phyloP scores from a whole-genome alignment of 257 asterid genomes.

The Ehretia macrophylla region DNA sequence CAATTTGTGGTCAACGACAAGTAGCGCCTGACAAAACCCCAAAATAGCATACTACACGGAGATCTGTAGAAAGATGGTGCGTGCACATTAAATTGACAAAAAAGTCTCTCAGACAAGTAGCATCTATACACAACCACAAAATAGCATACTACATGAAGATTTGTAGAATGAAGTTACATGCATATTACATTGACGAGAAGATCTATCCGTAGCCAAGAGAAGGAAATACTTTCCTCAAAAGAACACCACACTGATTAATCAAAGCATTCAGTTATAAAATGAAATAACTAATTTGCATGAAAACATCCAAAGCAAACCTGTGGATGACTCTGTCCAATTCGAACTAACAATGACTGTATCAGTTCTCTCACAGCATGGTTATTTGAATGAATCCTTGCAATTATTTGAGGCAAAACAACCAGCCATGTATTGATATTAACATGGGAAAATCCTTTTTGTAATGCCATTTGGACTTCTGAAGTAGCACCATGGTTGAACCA shows the following conservation, averaged over 20 bases:
- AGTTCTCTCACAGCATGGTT: constrained; percentile 89
- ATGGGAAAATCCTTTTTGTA: constrained; percentile 87
- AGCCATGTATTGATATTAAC: constrained; percentile 98
- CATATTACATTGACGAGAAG: no score
- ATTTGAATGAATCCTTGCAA: constrained; percentile 99
- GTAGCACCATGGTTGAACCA: constrained; percentile 99
- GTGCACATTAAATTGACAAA: no score
- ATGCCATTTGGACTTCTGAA: constrained; percentile 91
- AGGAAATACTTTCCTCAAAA: no score
- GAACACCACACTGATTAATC: no score
- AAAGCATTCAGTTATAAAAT: no score
- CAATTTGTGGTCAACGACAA: not conserved
- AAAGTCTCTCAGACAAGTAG: no score
- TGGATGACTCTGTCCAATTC: constrained; percentile 97
- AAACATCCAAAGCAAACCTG: constrained; percentile 55
- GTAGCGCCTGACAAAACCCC: not conserved
- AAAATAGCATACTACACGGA: not conserved
- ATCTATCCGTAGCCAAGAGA: no score
- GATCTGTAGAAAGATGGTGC: not conserved
- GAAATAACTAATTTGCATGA: not conserved
- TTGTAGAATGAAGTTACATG: no score
- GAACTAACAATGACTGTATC: constrained; percentile 88
- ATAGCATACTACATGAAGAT: no score
- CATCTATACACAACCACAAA: no score
- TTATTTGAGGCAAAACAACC: constrained; percentile 99